Evolutionary conservation across 345 rosid genomes (phyloP), one percentile per base, ranked within the genome.

Genomic region (Aquilaria sinensis): DNA sequence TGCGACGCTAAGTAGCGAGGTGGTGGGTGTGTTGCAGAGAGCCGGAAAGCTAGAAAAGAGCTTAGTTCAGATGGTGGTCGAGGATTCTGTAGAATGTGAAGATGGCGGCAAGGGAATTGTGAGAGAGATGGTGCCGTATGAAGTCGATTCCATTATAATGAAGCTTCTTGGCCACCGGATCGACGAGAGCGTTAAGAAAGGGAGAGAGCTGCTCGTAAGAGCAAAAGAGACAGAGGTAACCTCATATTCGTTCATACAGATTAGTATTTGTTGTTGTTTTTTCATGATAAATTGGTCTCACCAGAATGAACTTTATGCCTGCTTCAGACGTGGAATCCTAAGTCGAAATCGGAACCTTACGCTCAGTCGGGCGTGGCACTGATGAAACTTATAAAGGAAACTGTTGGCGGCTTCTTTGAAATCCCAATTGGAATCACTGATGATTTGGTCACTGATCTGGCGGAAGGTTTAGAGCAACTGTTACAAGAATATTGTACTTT

Each of bases 301-400:
- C 8, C 43, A 37, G 7, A 37, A 37, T 37, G 33, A 48, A n/a
- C 2, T 4, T 23, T 23, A 23, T 23, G 23, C 23, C 14, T 53
- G 46, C 49, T 71, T 57, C 69, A 94, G 99, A 90, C 96, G 2
- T 94, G 97, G 99, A 94, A 86, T 58, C 99, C 99, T 0, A 90
- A 85, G 70, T 88, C 99, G 47, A 94, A 90, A 78, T 82, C 85
- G 5, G 97, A 94, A 71, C 97, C 99, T 0, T 86, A 90, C 46
- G 85, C 95, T 5, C 89, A 82, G 32, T 85, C 99, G 0, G 88
- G 80, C 3, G 88, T 77, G 62, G 96, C 88, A 67, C 57, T 90
- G 15, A 84, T 81, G 85, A 83, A 67, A 76, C 60, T 79, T 37
- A 80, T 84, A 0, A 81, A 83, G 59, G 95, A 88, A 37, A 78